Evolutionary conservation across 257 asterid species (phyloP), one percentile per base, ranked within the genome.

Genomic region (Nicotiana otophora): DNA sequence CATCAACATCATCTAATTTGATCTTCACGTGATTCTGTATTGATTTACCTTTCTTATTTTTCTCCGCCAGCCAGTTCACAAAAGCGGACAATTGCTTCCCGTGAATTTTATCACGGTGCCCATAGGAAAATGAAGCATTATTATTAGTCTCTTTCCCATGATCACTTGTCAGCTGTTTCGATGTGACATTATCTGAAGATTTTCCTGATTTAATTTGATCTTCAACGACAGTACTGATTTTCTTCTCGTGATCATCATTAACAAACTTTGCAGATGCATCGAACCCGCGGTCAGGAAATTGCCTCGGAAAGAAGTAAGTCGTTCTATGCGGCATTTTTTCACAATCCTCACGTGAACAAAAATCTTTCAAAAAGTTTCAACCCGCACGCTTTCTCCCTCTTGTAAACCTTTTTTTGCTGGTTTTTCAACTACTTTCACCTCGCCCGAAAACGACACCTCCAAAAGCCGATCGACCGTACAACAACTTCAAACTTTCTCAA

Each of bases 241-340:
- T 90, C 87, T 89, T 92, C 97, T 90, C 98, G 96, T 94, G 97
- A 93, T 88, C 91, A 92, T 87, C 91, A 11, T n/a, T 81, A 17
- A 81, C 86, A 86, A 85, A 90, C 88, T 89, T 89, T 26, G 83
- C 85, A 78, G 92, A 83, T 16, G 87, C 81, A 68, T 51, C 89
- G 85, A 86, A 86, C 34, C 78, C 87, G 80, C 79, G 78, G 20
- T 92, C 97, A 60, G 97, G 95, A 89, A 92, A 92, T 81, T 96
- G 95, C 91, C 98, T 83, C 0, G 98, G 97, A 51, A 96, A 96
- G 69, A 96, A 83, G 91, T 96, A 96, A 30, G 98, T 92, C 1
- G 99, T 89, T 82, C 97, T 88, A 86, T 96, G 99, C 86, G 99
- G 99, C 99, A 96, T 96, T 90, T 23, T 75, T 80, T 86, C 87